A percentile compares a stretch with the other conserved stretches of the same genome.
Conservation (phyloP, 345 rosid species). For the Arabis hirsuta region DNA sequence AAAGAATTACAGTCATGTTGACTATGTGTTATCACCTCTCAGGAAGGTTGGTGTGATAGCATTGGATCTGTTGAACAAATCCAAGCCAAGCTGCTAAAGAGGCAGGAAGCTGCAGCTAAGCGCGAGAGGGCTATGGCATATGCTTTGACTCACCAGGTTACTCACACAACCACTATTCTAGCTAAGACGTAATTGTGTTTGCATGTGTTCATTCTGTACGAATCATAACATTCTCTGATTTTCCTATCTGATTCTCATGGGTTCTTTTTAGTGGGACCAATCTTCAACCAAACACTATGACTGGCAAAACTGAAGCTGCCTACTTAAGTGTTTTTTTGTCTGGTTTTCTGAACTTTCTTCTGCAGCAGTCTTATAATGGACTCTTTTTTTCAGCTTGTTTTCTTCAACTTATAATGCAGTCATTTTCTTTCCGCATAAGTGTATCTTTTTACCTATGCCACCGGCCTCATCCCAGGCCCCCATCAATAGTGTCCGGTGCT, state of each 20-base stretch:
- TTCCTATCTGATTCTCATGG: slow-evolving; percentile 16
- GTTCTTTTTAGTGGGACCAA: no score
- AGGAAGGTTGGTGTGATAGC: slow-evolving; percentile 99
- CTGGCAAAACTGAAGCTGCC: slow-evolving; percentile 3
- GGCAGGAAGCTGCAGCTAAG: slow-evolving; percentile 99
- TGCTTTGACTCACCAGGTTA: slow-evolving; percentile 98
- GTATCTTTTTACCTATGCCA: neutral
- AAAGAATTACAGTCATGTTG: slow-evolving; percentile 18
- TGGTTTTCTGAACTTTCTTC: neutral
- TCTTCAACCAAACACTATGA: slow-evolving; percentile 8
- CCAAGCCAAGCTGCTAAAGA: slow-evolving; percentile 86
- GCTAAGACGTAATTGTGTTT: slow-evolving; percentile 2
- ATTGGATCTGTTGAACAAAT: slow-evolving; percentile 95
- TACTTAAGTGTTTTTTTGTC: neutral
- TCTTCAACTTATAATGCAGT: neutral
- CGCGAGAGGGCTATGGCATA: slow-evolving; percentile 99
- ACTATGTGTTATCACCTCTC: slow-evolving; percentile 34
- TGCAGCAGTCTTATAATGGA: neutral
- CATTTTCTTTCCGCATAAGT: neutral
- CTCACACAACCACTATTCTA: slow-evolving; percentile 9
- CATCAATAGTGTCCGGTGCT: neutral
- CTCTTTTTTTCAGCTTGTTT: neutral
- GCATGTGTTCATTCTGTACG: neutral
- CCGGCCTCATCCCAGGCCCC: neutral
- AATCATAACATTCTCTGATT: neutral